Evolutionary conservation across 768 basidiomycete genomes (phyloP).

Genomic region (Dacryopinax primogenitus): DNA sequence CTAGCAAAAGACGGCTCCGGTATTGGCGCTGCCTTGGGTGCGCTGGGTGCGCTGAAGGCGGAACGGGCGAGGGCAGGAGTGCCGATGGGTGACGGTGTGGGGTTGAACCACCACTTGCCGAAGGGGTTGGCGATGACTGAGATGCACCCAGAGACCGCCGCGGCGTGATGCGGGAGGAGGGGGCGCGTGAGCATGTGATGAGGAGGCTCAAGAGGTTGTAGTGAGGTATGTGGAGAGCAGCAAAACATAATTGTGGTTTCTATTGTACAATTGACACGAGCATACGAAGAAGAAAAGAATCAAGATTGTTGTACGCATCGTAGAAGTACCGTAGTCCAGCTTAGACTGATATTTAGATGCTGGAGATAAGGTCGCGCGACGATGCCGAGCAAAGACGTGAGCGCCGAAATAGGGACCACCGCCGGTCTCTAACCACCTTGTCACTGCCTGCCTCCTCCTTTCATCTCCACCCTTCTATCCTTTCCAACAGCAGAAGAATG

Average conservation of each 20-base stretch:
- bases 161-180: not conserved
- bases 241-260: not conserved
- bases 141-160: not conserved
- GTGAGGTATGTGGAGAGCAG: not conserved
- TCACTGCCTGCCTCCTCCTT: too few relatives aligned
- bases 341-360: too few relatives aligned
- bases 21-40: conserved; percentile 57
- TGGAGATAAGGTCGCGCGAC: too few relatives aligned
- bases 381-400: too few relatives aligned
- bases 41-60: not conserved
- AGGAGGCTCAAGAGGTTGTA: not conserved
- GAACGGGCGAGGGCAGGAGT: not conserved
- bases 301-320: not conserved
- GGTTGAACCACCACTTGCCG: too few relatives aligned
- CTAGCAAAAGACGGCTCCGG: conserved; percentile 96
- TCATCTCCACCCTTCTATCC: not conserved
- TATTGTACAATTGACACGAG: not conserved
- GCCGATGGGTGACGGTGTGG: too few relatives aligned
- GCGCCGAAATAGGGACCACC: too few relatives aligned
- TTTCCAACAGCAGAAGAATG: conserved; percentile 28
- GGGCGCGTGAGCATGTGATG: not conserved
- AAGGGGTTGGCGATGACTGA: too few relatives aligned
- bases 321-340: not conserved
- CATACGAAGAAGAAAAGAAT: not conserved
- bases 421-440: too few relatives aligned